Percentiles rank a stretch among this genome's conserved stretches.
These are phyloP conservation scores for Penicillium egyptiacum DNA, from an alignment of 495 filamentous ascomycete genomes.

Conservation along the genomic window DNA sequence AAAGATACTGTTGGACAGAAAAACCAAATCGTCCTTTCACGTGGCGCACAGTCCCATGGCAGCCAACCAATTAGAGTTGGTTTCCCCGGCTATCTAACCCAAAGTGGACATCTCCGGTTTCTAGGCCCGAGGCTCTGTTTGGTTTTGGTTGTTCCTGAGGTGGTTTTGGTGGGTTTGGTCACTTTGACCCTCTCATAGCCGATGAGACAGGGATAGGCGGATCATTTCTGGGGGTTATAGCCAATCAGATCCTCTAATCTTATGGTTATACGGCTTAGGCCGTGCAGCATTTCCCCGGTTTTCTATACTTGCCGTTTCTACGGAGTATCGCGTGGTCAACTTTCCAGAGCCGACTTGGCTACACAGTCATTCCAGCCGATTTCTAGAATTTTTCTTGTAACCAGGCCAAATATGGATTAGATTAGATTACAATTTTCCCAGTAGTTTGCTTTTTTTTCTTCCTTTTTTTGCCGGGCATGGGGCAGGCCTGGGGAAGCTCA, in stretches of 20 bases:
- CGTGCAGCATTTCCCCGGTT: constrained; percentile 25
- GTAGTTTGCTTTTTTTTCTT: not conserved
- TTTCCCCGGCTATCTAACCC: not conserved
- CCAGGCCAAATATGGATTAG: not conserved
- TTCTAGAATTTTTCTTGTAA: not conserved
- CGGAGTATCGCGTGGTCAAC: constrained; percentile 12
- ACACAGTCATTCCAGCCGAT: constrained; percentile 7
- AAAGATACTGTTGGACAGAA: not conserved
- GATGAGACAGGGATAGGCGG: not conserved
- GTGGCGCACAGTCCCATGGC: constrained; percentile 9
- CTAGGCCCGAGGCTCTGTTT: constrained; percentile 22
- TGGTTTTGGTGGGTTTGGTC: not conserved
- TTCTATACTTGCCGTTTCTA: constrained; percentile 7
- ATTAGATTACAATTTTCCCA: not conserved
- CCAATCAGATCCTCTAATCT: constrained; percentile 8
- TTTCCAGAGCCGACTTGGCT: constrained; percentile 15
- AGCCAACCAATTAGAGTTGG: not conserved
- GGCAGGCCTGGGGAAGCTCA: not conserved
- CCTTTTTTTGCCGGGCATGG: constrained; percentile 1
- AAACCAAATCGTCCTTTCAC: constrained; percentile 4
- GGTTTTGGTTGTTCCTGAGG: constrained; percentile 2
- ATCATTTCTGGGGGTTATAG: not conserved
- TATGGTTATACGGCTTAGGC: constrained; percentile 12
- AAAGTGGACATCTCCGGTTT: constrained; percentile 16
- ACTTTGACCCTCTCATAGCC: not conserved